phyloP scores from a whole-genome alignment of 495 filamentous ascomycete genomes.

The Echria macrotheca region DNA sequence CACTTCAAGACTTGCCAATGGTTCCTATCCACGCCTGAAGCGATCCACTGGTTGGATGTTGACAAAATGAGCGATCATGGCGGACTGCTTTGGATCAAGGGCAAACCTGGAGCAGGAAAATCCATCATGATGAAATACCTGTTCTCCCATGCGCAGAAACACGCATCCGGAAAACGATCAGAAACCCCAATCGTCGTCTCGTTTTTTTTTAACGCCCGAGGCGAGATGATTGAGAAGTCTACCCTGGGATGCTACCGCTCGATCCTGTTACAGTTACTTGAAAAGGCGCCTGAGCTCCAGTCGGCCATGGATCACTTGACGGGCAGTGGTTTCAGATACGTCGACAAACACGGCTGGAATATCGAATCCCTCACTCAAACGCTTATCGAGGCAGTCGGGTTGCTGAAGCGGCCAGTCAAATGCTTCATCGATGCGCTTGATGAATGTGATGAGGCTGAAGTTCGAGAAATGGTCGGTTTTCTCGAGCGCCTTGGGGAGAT shows the following conservation, averaged over 20 bases:
- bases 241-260: slow-evolving; percentile 48
- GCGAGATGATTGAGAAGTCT: slow-evolving; percentile 41
- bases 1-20: not conserved
- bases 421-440: slow-evolving; percentile 38
- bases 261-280: slow-evolving; percentile 28
- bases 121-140: slow-evolving; percentile 9
- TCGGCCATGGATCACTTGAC: slow-evolving; percentile 12
- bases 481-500: slow-evolving; percentile 23
- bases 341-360: slow-evolving; percentile 14
- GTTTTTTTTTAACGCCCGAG: slow-evolving; percentile 20
- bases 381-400: slow-evolving; percentile 17
- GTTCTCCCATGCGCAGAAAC: not conserved
- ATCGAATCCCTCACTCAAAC: slow-evolving; percentile 19
- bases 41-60: not conserved
- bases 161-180: not conserved
- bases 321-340: not conserved
- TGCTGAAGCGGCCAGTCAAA: slow-evolving; percentile 13
- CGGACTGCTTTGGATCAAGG: slow-evolving; percentile 5
- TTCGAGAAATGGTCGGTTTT: slow-evolving; percentile 27
- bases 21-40: not conserved
- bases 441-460: slow-evolving; percentile 28
- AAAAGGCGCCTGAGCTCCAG: slow-evolving; percentile 17
- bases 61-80: not conserved
- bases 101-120: slow-evolving; percentile 5
- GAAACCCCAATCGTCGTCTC: not conserved